Evolutionary conservation across 2,329 filamentous ascomycete species (phyloP).

Genomic region (Chrysoporthe austroafricana): DNA sequence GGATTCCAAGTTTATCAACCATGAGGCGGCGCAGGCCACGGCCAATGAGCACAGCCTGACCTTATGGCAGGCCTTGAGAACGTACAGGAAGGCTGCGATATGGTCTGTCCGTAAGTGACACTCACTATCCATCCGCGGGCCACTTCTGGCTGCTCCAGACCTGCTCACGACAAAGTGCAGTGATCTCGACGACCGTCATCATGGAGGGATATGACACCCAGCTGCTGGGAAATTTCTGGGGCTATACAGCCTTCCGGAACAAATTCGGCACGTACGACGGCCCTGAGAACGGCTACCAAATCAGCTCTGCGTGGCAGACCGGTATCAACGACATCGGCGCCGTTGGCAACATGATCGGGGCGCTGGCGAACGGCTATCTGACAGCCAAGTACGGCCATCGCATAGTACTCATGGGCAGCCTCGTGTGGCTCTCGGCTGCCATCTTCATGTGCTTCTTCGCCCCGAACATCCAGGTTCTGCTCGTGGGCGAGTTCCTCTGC

Average conservation of each 20-base stretch:
- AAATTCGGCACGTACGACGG: constrained; percentile 46
- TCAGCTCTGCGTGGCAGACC: constrained; percentile 57
- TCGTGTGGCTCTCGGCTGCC: constrained; percentile 47
- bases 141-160: too few relatives aligned
- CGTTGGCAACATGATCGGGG: constrained; percentile 43
- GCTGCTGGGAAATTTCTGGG: constrained; percentile 51
- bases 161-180: constrained; percentile 28
- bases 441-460: constrained; percentile 57
- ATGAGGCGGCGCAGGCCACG: constrained; percentile 42
- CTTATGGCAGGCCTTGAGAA: constrained; percentile 42
- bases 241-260: constrained; percentile 44
- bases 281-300: constrained; percentile 45
- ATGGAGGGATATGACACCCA: constrained; percentile 58
- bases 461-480: constrained; percentile 45
- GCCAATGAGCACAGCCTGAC: constrained; percentile 43
- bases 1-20: constrained; percentile 42
- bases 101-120: constrained; percentile 45
- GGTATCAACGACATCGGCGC: constrained; percentile 45
- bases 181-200: constrained; percentile 50
- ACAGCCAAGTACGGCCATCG: constrained; percentile 49
- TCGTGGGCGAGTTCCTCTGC: constrained; percentile 52
- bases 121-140: neutral
- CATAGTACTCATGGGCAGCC: constrained; percentile 46
- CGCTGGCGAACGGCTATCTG: constrained; percentile 47
- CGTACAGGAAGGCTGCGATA: constrained; percentile 45